Base-by-base conservation (phyloP, 2,329 filamentous ascomycete genomes). In the Elsinoe necatrix region DNA sequence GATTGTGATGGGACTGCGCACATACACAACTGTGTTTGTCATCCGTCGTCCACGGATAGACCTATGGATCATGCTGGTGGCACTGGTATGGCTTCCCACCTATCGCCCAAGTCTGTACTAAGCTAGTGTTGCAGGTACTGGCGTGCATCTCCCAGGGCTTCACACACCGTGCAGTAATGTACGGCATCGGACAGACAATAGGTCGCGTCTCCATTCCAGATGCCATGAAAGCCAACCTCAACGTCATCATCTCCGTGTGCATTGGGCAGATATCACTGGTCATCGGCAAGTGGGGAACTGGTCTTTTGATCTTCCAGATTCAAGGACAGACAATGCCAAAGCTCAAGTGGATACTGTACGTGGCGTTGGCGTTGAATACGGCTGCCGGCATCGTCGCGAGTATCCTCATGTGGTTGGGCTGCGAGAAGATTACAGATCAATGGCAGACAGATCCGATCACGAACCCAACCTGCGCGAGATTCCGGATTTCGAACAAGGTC, bases 131-230 rank as follows among this genome's bases (percentile, higher is more conserved):
- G 3, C 8, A 50, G 45, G 27, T 50, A 29, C 45, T 50, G 45
- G 45, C 45, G 14, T 50, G 45, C 25, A 34, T 50, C 21, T 50
- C 45, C n/a, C 45, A 50, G 34, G 45, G 45, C 25, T 50, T 50
- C 25, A 50, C 45, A 8, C 45, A 50, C 16, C 45, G 45, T 14
- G 45, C 45, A 14, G 45, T 50, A 12, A 50, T 50, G 11, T 34
- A 50, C 45, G 45, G 45, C 14, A 50, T 50, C 11, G 45, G 45
- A 4, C 45, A 50, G 45, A 50, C 45, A 16, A 50, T 50, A 5
- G 45, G 45, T n/a, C 45, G 45, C n/a, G 45, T 50, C 3, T 14
- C 23, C 16, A 50, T 50, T 25, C 9, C 27, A n/a, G 23, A 31
- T 50, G 45, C 45, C 1, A 18, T 50, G 14, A 14, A 50, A 34